Evolutionary conservation across 371 early-diverging fungal genomes (phyloP).

Genomic region (Nematocida ausubeli): DNA sequence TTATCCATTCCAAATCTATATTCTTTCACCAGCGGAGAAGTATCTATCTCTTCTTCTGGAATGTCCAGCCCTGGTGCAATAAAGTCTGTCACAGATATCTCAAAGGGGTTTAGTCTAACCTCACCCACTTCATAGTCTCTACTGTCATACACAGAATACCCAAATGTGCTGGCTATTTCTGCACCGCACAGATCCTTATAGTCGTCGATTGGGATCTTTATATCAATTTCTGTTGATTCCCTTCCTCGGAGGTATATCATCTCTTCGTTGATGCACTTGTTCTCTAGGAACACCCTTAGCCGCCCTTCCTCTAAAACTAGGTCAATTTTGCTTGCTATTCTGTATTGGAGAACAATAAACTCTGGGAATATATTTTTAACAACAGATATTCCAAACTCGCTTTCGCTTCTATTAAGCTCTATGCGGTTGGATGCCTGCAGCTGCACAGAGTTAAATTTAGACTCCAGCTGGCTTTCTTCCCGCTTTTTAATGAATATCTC

Average conservation of each 20-base stretch:
- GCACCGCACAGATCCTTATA: conserved; percentile 5
- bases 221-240: neutral
- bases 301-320: conserved; percentile 41
- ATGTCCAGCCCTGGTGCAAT: neutral
- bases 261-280: conserved; percentile 11
- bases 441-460: conserved; percentile 31
- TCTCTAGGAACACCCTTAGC: conserved; percentile 19
- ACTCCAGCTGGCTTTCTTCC: conserved; percentile 24
- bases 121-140: conserved; percentile 52
- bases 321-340: conserved; percentile 40
- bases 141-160: conserved; percentile 45
- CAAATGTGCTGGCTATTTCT: conserved; percentile 28
- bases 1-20: conserved; percentile 34
- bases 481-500: conserved; percentile 33
- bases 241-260: conserved; percentile 34
- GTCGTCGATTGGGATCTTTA: conserved; percentile 15
- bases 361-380: conserved; percentile 27
- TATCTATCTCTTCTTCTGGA: conserved; percentile 10
- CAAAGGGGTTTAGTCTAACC: conserved; percentile 21
- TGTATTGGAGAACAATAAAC: conserved; percentile 44
- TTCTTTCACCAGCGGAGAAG: conserved; percentile 27
- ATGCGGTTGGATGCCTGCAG: conserved; percentile 2
- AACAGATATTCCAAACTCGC: conserved; percentile 49
- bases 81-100: conserved; percentile 23
- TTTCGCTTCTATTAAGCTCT: conserved; percentile 41